A percentile compares a stretch with the other conserved stretches of the same genome.
phyloP scores from a whole-genome alignment of 371 early-diverging fungal genomes.

The Blastocladiella emersonii region DNA sequence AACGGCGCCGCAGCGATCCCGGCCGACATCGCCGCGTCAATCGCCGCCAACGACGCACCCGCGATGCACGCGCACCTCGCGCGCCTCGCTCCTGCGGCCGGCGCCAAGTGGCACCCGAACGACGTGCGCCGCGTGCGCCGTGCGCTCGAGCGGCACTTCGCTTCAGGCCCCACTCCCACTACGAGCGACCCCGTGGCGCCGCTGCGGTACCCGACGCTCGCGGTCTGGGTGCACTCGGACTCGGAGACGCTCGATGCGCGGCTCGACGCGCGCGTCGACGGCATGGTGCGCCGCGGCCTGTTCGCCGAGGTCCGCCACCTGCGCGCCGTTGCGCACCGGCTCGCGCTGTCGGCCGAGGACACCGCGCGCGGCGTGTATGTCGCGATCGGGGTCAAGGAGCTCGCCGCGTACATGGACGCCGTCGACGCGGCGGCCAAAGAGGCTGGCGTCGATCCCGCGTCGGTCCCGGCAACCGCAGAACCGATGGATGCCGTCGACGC shows the following conservation, averaged over 20 bases:
- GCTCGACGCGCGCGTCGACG: conserved; percentile 5
- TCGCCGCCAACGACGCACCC: conserved; percentile 12
- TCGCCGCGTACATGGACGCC: conserved; percentile 49
- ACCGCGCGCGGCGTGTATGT: conserved; percentile 62
- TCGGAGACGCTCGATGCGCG: neutral
- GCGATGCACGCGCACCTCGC: conserved; percentile 44
- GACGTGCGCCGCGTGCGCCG: conserved; percentile 74
- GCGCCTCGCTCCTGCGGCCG: conserved; percentile 73
- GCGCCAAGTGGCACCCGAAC: conserved; percentile 78
- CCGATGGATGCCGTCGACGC: neutral
- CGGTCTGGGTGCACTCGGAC: conserved; percentile 53
- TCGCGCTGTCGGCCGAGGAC: conserved; percentile 9
- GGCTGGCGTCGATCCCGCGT: conserved; percentile 6
- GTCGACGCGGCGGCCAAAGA: conserved; percentile 18
- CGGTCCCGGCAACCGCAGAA: neutral
- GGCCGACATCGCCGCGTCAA: neutral
- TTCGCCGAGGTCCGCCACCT: conserved; percentile 69
- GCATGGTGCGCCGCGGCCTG: conserved; percentile 40
- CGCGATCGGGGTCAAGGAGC: conserved; percentile 77
- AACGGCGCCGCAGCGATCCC: conserved; percentile 5
- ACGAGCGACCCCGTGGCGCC: neutral
- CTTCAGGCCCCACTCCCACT: neutral
- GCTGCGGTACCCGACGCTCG: conserved; percentile 38
- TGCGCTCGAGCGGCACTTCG: conserved; percentile 37
- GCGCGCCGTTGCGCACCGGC: conserved; percentile 28